Conservation (phyloP, 345 rosid species). For the Jatropha curcas region DNA sequence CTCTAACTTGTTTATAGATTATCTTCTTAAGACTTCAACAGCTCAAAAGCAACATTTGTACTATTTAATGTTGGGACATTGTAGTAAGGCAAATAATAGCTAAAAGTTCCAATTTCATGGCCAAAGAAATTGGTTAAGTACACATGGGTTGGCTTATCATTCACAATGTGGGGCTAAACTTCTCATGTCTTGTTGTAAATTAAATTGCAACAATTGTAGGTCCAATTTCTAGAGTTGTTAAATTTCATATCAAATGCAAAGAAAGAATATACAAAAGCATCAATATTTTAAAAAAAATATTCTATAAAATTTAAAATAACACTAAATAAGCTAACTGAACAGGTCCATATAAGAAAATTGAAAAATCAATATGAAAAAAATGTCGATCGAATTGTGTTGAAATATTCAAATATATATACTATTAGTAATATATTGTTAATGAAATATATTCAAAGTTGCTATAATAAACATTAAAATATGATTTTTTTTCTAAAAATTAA, state of each 20-base stretch:
- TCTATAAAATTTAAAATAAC: not conserved
- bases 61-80: slow-evolving; percentile 9
- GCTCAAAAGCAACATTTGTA: slow-evolving; percentile 33
- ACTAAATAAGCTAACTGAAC: not conserved
- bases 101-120: slow-evolving; percentile 11
- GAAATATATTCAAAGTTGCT: too few relatives aligned
- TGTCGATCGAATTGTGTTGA: too few relatives aligned
- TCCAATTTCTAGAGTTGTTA: not conserved
- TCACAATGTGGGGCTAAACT: not conserved
- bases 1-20: not conserved
- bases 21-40: slow-evolving; percentile 25
- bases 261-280: not conserved
- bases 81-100: not conserved
- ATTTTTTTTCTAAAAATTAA: too few relatives aligned
- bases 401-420: too few relatives aligned
- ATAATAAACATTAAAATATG: too few relatives aligned
- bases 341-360: too few relatives aligned
- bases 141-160: slow-evolving; percentile 30
- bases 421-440: too few relatives aligned
- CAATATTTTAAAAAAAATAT: too few relatives aligned
- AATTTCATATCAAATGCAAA: not conserved
- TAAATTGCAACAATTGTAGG: not conserved
- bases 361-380: too few relatives aligned
- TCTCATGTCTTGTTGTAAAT: not conserved
- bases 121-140: slow-evolving; percentile 10